Evolutionary conservation across 1,139 yeast species (phyloP).

Genomic region (Yamadazyma atmosphaerica): DNA sequence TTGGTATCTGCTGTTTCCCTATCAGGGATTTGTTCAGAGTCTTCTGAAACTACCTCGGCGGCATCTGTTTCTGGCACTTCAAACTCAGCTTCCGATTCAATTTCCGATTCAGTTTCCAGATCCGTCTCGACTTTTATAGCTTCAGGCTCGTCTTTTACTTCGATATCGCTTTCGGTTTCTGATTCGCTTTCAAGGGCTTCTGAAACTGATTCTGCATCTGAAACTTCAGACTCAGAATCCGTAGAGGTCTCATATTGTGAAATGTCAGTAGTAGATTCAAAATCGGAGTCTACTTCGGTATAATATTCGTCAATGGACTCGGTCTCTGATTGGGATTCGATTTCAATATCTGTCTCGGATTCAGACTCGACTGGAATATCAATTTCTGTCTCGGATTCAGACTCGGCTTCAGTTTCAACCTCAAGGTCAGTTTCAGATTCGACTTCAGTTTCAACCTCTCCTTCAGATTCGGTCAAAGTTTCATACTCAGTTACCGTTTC

Average conservation of each 20-base stretch:
- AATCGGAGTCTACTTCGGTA: too few species aligned
- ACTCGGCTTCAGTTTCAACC: not conserved
- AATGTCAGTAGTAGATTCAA: too few species aligned
- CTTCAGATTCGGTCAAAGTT: not conserved
- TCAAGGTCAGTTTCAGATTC: conserved; percentile 2
- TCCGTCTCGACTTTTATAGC: conserved; percentile 3
- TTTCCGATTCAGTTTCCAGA: conserved; percentile 4
- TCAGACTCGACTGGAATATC: not conserved
- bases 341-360: not conserved
- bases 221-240: conserved; percentile 1
- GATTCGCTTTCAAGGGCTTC: too few species aligned
- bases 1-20: too few species aligned
- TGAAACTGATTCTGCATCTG: not conserved
- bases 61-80: not conserved
- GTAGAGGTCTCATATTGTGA: not conserved
- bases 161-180: not conserved
- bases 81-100: conserved; percentile 4
- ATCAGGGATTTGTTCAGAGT: not conserved
- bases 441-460: not conserved
- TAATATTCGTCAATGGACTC: conserved; percentile 1
- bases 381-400: conserved; percentile 3
- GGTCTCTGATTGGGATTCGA: conserved; percentile 1
- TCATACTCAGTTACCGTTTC: not conserved
- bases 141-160: conserved; percentile 7
- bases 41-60: not conserved